Base-by-base conservation (phyloP, 1,284 basidiomycete genomes). In the Fomes fomentarius region DNA sequence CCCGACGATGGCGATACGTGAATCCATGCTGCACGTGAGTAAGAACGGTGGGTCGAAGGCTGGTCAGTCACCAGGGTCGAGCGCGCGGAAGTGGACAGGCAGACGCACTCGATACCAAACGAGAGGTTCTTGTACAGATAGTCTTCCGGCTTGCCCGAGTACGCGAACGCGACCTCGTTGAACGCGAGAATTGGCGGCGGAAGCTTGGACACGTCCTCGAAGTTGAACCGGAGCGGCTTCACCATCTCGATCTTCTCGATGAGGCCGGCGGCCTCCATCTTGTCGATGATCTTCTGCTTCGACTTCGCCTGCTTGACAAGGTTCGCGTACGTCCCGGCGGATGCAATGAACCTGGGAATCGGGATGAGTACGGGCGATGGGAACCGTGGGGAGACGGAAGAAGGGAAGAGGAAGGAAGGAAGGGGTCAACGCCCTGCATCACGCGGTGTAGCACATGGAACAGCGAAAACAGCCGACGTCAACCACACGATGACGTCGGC, bases 221-320 rank as follows among this genome's bases (percentile, higher is more conserved):
- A 98, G 82, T 97, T 89, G 85, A 98, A 99, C 50, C 86, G 82
- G 50, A 98, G 77, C 37, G 84, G 83, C 66, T 83, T 87, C 46
- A 84, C 81, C 7, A 72, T 69, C 69, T 93, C 90, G 53, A 98
- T 79, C 74, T 94, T 94, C 76, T 98, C 94, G 67, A 98, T 82
- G 39, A 98, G 81, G 66, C 96, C 96, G 12, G 96, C 96, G n/a
- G 96, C 96, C 81, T 98, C 96, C 96, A 99, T 98, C 85, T 99
- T 99, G 83, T 99, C 96, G 74, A 99, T 97, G 62, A 97, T 97
- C 80, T 99, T 98, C 75, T 98, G 96, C 78, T 99, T 99, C 45
- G 95, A 98, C 80, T 99, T 98, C 67, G 96, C 96, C 77, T 99
- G 96, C 72, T 90, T 94, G 69, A 98, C 96, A 66, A 98, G 84